Evolutionary conservation across 495 filamentous ascomycete genomes (phyloP).

Genomic region (Lepidopterella palustris): DNA sequence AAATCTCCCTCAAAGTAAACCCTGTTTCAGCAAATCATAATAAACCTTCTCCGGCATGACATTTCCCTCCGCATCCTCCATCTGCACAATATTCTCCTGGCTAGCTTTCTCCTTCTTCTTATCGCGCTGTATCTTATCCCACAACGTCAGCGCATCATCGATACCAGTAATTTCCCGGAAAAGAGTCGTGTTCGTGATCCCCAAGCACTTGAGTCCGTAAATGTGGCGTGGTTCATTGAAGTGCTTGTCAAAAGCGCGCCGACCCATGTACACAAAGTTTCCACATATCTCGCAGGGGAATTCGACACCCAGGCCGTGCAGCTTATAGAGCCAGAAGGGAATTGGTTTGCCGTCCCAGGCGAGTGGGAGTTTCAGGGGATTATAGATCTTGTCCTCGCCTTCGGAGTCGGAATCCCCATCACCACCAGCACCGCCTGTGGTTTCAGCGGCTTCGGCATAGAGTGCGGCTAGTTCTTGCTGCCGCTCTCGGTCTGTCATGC

Average conservation of each 20-base stretch:
- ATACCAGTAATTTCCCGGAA: slow-evolving; percentile 94
- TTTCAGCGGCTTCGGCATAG: slow-evolving; percentile 53
- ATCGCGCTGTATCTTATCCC: slow-evolving; percentile 88
- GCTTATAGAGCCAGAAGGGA: slow-evolving; percentile 96
- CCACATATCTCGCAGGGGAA: slow-evolving; percentile 95
- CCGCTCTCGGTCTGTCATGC: slow-evolving; percentile 92
- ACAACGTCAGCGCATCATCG: slow-evolving; percentile 75
- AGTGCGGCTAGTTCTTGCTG: slow-evolving; percentile 87
- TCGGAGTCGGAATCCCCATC: slow-evolving; percentile 55
- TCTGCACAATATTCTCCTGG: slow-evolving; percentile 83
- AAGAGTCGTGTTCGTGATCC: slow-evolving; percentile 84
- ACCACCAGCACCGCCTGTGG: slow-evolving; percentile 30
- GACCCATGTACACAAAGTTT: slow-evolving; percentile 95
- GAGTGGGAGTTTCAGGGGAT: slow-evolving; percentile 88
- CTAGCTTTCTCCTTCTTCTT: slow-evolving; percentile 69
- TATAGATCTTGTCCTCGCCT: slow-evolving; percentile 81
- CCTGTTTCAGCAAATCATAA: slow-evolving; percentile 71
- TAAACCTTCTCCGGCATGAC: slow-evolving; percentile 99
- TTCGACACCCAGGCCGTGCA: slow-evolving; percentile 92
- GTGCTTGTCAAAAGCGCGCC: slow-evolving; percentile 95
- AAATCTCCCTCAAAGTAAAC: slow-evolving; percentile 47
- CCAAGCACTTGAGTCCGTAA: slow-evolving; percentile 85
- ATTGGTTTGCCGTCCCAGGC: slow-evolving; percentile 99
- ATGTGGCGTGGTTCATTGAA: slow-evolving; percentile 91
- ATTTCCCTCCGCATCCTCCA: slow-evolving; percentile 96